Evolutionary conservation across 148 eudicot genomes (phyloP), one percentile per base, ranked within the genome.

Genomic region (Rhododendron mucronatum): DNA sequence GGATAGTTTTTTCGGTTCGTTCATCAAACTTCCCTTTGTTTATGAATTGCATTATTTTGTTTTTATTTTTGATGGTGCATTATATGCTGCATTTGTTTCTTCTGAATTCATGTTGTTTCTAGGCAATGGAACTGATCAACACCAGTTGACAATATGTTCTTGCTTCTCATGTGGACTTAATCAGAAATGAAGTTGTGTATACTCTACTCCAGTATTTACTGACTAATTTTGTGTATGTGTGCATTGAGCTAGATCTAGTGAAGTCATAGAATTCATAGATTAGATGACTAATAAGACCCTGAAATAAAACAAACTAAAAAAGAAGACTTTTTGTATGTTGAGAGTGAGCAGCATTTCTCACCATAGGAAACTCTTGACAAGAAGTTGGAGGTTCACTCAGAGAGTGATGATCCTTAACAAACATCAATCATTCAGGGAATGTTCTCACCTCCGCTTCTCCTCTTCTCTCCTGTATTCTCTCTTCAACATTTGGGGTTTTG

Each of bases 1-100:
- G 3, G 99, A 93, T 89, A 90, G 85, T 88, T 90, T 83, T 41
- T 88, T 94, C 97, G 93, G 99, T 96, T 74, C 26, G 95, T 91
- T 85, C 80, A 67, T 55, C 59, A 53, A 45, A 53, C 4, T 26
- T 20, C 82, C 59, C 80, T 61, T 77, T 21, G 55, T 41, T 9
- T 44, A 1, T 21, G 26, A 76, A 55, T 74, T 75, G 37, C 30
- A 15, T 75, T 11, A 12, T 51, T 11, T 3, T 11, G 3, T 11
- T 51, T 51, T 13, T 13, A 47, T 7, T 9, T 47, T 47, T 47
- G 9, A 47, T 47, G 50, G 50, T 47, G 50, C 50, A 47, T 41
- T 41, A 41, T 47, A 47, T 35, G 12, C 67, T 69, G 77, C 79
- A 84, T 28, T 18, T 74, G 44, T 74, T 73, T 50, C 23, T 21